Evolutionary conservation across 805 yeast species (phyloP), one percentile per base, ranked within the genome.

Genomic region (Metschnikowia sp.): DNA sequence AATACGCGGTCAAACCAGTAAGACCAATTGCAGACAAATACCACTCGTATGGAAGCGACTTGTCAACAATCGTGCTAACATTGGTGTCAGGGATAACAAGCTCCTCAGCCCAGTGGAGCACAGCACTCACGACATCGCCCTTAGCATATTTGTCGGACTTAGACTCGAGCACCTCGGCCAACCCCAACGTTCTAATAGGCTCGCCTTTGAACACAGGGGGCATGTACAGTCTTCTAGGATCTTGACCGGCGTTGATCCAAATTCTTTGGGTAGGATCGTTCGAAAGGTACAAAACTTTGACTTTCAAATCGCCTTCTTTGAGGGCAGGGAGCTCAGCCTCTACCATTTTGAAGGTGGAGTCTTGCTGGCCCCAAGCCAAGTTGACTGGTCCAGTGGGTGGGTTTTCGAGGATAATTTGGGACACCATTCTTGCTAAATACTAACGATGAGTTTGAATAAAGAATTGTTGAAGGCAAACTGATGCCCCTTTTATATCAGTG

Each of bases 221-320:
- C 22, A 59, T 56, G 54, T 73, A 74, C 32, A 55, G 46, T 52
- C 68, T 61, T 40, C 58, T 51, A 2, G 66, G 55, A 42, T 67
- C 61, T 29, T 53, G 54, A 42, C 56, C 63, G 47, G 68, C 69
- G 36, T 64, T 65, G 50, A 80, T 79, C 82, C 84, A 78, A 39
- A 72, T 71, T 60, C 82, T 78, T 56, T 80, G 83, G n/a, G 84
- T 78, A 9, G 86, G 86, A 57, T 82, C 86, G 54, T 81, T 77
- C 22, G 84, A 78, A 9, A 81, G 51, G 49, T 70, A 75, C 36
- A 74, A 52, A 3, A 69, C 58, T 58, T 79, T 74, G n/a, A 79
- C 62, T 12, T 77, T 58, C 10, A 81, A 44, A 40, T 78, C 73
- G 39, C 70, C 75, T 1, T 66, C 70, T 35, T 62, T 53, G n/a